These are phyloP conservation scores for Maudiozyma humilis DNA, from an alignment of 1,139 yeast genomes.

Conservation along the genomic window DNA sequence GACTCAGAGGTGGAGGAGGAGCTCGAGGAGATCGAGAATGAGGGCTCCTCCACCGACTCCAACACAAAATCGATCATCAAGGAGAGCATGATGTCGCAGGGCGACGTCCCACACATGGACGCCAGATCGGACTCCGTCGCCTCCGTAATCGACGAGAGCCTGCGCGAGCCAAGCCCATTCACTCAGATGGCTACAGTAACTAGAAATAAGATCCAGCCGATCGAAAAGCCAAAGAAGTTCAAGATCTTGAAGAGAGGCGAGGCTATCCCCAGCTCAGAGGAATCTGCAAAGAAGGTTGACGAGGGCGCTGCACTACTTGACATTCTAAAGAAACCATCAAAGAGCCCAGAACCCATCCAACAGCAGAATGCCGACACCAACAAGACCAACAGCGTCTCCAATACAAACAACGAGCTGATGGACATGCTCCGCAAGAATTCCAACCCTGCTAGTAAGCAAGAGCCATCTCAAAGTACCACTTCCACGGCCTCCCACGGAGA, in stretches of 20 bases:
- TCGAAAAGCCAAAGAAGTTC: constrained; percentile 16
- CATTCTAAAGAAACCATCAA: neutral
- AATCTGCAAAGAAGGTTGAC: neutral
- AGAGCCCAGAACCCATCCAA: neutral
- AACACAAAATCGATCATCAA: constrained; percentile 13
- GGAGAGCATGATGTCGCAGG: constrained; percentile 18
- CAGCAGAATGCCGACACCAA: neutral
- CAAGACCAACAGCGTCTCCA: neutral
- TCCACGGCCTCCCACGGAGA: too few species aligned
- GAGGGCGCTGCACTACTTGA: neutral
- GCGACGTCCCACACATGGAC: constrained; percentile 37
- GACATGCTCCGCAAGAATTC: constrained; percentile 11
- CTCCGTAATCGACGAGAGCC: constrained; percentile 10
- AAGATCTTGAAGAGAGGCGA: constrained; percentile 33
- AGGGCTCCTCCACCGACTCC: constrained; percentile 5
- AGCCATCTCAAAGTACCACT: neutral
- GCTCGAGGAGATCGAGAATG: constrained; percentile 2
- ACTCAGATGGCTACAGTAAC: neutral
- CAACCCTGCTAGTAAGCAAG: neutral
- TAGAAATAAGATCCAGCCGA: neutral
- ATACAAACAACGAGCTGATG: constrained; percentile 10
- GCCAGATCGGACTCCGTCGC: constrained; percentile 19
- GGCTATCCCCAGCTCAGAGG: constrained; percentile 6
- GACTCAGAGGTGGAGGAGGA: constrained; percentile 9
- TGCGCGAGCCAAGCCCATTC: neutral